phyloP scores from a whole-genome alignment of 129 eudicot genomes.

The Silybum marianum region DNA sequence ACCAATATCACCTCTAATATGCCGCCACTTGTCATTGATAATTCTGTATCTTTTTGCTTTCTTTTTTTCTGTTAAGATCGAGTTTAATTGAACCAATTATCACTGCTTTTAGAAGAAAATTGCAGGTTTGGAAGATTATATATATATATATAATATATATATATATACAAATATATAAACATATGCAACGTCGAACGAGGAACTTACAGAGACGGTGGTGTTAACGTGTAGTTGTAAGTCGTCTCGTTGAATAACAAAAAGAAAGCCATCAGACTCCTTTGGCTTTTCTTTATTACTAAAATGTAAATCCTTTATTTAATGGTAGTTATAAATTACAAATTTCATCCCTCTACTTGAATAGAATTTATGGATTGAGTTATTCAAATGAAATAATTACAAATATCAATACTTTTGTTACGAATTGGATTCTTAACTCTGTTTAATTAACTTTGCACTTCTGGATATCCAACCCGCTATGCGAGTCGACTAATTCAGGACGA shows the following conservation, averaged over 20 bases:
- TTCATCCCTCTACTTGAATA: neutral
- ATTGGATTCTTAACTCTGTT: neutral
- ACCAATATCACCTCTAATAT: slow-evolving; percentile 34
- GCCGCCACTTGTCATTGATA: slow-evolving; percentile 28
- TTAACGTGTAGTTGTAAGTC: slow-evolving; percentile 32
- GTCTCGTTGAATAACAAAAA: slow-evolving; percentile 27
- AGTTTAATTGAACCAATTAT: neutral
- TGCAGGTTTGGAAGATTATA: slow-evolving; percentile 11
- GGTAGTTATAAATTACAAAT: neutral
- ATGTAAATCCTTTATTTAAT: neutral
- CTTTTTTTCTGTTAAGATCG: neutral
- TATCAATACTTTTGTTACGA: neutral
- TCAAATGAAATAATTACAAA: neutral
- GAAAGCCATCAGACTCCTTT: slow-evolving; percentile 27
- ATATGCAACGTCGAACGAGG: slow-evolving; percentile 1
- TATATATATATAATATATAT: neutral
- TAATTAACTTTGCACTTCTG: too few relatives aligned
- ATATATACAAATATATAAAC: neutral
- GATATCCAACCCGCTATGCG: too few relatives aligned
- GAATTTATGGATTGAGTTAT: neutral
- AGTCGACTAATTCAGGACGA: too few relatives aligned
- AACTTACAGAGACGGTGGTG: slow-evolving; percentile 29
- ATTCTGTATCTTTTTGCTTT: neutral
- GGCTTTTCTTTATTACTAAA: neutral
- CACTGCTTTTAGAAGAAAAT: neutral